A percentile compares a stretch with the other conserved stretches of the same genome.
Conservation (phyloP, 2,329 filamentous ascomycete species). For the Neurospora crassa region DNA sequence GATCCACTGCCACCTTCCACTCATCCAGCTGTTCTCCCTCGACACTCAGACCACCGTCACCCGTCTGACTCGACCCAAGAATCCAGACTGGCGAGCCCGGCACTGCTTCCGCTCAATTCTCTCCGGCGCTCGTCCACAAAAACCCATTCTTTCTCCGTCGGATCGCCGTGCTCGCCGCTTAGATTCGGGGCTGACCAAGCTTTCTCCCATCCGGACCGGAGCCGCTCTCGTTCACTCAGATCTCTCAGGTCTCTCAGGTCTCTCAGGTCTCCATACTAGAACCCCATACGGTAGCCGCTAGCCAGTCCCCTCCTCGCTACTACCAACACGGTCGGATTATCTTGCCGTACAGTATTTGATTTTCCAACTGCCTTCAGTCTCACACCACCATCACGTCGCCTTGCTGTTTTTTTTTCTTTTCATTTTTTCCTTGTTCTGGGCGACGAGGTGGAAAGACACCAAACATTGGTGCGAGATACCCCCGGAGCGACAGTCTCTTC, state of each 20-base stretch:
- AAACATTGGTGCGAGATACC: background rate
- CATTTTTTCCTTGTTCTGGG: background rate
- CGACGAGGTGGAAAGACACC: background rate
- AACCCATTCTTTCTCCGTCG: background rate
- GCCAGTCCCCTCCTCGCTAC: background rate
- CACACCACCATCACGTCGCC: background rate
- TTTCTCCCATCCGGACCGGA: background rate
- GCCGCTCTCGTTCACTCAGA: background rate
- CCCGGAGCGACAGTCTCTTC: background rate
- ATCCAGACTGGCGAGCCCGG: background rate
- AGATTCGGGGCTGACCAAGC: background rate
- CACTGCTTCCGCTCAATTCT: background rate
- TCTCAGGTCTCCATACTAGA: background rate
- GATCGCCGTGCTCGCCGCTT: background rate
- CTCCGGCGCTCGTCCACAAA: background rate
- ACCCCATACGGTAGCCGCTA: background rate
- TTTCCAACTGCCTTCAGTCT: conserved; percentile 1
- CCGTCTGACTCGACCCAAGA: background rate
- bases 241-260: background rate
- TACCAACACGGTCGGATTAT: background rate
- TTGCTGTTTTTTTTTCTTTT: background rate
- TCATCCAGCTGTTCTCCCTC: conserved; percentile 11
- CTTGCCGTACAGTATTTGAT: background rate
- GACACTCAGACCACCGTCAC: background rate
- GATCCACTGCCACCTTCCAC: conserved; percentile 2